Evolutionary conservation across 164 flowering plant species (phyloP).

Genomic region (Chimonanthus praecox): DNA sequence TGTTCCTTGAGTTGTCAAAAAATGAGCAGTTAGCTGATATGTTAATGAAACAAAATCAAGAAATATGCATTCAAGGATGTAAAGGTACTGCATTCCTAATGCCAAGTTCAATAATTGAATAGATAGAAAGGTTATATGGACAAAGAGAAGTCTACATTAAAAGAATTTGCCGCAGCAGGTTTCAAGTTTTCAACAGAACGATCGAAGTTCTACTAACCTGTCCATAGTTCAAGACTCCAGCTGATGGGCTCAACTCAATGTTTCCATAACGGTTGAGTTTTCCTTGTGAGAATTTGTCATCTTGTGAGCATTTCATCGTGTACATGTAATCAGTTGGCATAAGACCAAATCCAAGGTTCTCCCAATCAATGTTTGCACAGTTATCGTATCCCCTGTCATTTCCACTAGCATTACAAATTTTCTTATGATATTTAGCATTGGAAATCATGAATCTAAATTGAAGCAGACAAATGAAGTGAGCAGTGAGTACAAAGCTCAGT

Average conservation of each 20-base stretch:
- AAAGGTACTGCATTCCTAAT: too few relatives aligned
- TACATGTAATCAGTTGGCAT: constrained; percentile 73
- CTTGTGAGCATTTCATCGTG: constrained; percentile 36
- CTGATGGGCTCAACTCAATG: constrained; percentile 64
- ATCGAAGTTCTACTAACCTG: constrained; percentile 36
- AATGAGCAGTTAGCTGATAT: too few relatives aligned
- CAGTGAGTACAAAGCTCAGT: neutral
- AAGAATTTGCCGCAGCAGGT: too few relatives aligned
- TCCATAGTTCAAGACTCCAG: constrained; percentile 72
- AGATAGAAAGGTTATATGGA: too few relatives aligned
- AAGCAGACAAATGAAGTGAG: neutral
- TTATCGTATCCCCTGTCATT: constrained; percentile 27
- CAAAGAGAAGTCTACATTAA: neutral
- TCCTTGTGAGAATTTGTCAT: constrained; percentile 36
- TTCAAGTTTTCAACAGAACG: neutral
- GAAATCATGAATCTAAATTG: neutral
- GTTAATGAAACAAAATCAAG: too few relatives aligned
- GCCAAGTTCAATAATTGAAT: too few relatives aligned
- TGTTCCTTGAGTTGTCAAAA: too few relatives aligned
- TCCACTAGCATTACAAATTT: neutral
- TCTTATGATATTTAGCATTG: neutral
- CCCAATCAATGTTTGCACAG: constrained; percentile 57
- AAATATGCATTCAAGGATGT: too few relatives aligned
- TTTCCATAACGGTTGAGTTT: constrained; percentile 45
- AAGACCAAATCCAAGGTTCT: constrained; percentile 57